A percentile compares a stretch with the other conserved stretches of the same genome.
Evolutionary conservation across 345 rosid species (phyloP).

Genomic region (Hypericum androsaemum): DNA sequence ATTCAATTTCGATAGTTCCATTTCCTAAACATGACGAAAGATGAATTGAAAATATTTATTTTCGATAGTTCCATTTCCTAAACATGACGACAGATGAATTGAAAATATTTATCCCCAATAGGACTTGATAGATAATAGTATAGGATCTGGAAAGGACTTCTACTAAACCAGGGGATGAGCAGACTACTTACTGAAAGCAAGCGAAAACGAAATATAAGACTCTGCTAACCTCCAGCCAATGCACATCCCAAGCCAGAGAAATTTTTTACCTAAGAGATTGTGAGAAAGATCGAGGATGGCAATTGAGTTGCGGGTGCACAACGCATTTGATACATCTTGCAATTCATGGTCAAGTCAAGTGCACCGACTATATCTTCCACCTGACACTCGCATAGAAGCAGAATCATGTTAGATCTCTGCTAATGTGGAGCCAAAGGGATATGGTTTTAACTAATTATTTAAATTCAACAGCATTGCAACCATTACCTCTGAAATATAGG

Average conservation of each 20-base stretch:
- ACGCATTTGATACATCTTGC: conserved; percentile 84
- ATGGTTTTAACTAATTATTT: conserved; percentile 5
- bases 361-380: conserved; percentile 79
- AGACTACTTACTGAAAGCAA: neutral
- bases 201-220: neutral
- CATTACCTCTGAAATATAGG: conserved; percentile 75
- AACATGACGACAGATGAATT: no score
- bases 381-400: conserved; percentile 26
- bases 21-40: conserved; percentile 36
- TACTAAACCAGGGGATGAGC: no score
- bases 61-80: conserved; percentile 95
- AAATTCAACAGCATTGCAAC: neutral
- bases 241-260: conserved; percentile 1
- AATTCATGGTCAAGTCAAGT: conserved; percentile 75
- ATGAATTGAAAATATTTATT: conserved; percentile 22
- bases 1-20: conserved; percentile 86
- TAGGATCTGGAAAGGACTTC: no score
- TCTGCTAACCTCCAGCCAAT: conserved; percentile 1
- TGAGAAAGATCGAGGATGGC: conserved; percentile 77
- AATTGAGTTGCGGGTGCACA: conserved; percentile 52
- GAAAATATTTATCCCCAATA: no score
- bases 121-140: no score
- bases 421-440: neutral
- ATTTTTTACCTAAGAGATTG: conserved; percentile 62
- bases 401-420: neutral